A percentile compares a stretch with the other conserved stretches of the same genome.
These are phyloP conservation scores for Verticillium tricorpus DNA, from an alignment of 2,329 filamentous ascomycete genomes.

Conservation along the genomic window DNA sequence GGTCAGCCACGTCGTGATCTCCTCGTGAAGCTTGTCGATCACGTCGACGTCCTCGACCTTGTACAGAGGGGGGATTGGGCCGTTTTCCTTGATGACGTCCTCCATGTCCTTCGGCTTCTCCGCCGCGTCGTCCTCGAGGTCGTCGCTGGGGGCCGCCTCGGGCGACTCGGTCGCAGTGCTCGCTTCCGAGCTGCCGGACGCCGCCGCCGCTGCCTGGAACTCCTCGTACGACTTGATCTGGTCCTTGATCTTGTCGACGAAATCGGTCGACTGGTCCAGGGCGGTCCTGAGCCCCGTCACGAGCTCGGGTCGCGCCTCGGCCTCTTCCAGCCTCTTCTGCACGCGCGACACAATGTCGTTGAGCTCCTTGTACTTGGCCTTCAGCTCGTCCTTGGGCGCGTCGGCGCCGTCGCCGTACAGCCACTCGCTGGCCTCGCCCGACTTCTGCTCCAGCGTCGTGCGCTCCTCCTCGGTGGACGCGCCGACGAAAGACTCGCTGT, in stretches of 20 bases:
- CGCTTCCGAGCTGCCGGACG: constrained; percentile 27
- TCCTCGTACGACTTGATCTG: constrained; percentile 66
- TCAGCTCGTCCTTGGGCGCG: constrained; percentile 70
- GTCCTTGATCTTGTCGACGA: constrained; percentile 64
- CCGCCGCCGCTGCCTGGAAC: constrained; percentile 49
- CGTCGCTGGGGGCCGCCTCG: constrained; percentile 44
- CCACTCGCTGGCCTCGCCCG: constrained; percentile 76
- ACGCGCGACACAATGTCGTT: constrained; percentile 75
- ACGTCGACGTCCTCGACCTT: constrained; percentile 65
- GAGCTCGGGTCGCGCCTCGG: constrained; percentile 63
- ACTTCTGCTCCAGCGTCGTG: constrained; percentile 59
- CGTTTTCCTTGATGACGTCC: constrained; percentile 37
- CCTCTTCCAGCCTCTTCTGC: constrained; percentile 69
- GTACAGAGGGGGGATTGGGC: constrained; percentile 63
- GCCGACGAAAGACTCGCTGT: constrained; percentile 68
- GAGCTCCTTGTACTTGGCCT: constrained; percentile 70
- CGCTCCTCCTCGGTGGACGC: constrained; percentile 68
- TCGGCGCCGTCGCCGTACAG: constrained; percentile 80
- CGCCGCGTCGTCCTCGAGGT: constrained; percentile 68
- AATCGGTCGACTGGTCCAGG: constrained; percentile 66
- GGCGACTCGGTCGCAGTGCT: constrained; percentile 39
- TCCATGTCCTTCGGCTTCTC: constrained; percentile 39
- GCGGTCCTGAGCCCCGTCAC: constrained; percentile 63
- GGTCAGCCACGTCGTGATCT: constrained; percentile 68
- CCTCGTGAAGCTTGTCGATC: constrained; percentile 58